A percentile compares a stretch with the other conserved stretches of the same genome.
phyloP scores from a whole-genome alignment of 768 basidiomycete species.

The Termitomyces sp. region DNA sequence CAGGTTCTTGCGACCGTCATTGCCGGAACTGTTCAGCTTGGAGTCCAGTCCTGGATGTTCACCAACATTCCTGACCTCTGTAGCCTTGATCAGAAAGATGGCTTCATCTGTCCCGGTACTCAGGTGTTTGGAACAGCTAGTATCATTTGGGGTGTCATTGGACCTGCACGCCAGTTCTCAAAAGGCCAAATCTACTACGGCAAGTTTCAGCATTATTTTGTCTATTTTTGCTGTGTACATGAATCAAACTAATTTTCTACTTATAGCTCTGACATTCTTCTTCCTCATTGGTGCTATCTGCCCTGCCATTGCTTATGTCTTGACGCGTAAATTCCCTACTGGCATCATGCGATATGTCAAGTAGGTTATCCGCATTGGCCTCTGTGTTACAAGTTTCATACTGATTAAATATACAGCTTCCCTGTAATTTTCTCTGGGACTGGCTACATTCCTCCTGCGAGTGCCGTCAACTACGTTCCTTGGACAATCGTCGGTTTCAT shows the following conservation, averaged over 20 bases:
- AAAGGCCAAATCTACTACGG: constrained; percentile 55
- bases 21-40: constrained; percentile 69
- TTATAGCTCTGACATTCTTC: constrained; percentile 53
- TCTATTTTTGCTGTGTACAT: not conserved
- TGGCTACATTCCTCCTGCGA: constrained; percentile 59
- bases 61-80: constrained; percentile 63
- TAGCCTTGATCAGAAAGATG: constrained; percentile 42
- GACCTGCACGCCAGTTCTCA: constrained; percentile 68
- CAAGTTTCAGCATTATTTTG: constrained; percentile 8
- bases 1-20: constrained; percentile 65
- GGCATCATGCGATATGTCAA: constrained; percentile 59
- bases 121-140: constrained; percentile 77
- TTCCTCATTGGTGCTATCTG: constrained; percentile 72
- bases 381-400: not conserved
- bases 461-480: constrained; percentile 61
- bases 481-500: constrained; percentile 63
- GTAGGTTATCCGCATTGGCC: constrained; percentile 26
- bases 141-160: constrained; percentile 81
- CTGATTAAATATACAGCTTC: constrained; percentile 25
- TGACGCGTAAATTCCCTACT: constrained; percentile 58
- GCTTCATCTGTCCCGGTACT: constrained; percentile 67
- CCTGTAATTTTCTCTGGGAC: constrained; percentile 59
- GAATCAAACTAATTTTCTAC: constrained; percentile 9
- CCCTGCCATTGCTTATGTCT: constrained; percentile 50
- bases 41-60: constrained; percentile 78